phyloP scores from a whole-genome alignment of 495 filamentous ascomycete species.

The Penicillium argentinense region DNA sequence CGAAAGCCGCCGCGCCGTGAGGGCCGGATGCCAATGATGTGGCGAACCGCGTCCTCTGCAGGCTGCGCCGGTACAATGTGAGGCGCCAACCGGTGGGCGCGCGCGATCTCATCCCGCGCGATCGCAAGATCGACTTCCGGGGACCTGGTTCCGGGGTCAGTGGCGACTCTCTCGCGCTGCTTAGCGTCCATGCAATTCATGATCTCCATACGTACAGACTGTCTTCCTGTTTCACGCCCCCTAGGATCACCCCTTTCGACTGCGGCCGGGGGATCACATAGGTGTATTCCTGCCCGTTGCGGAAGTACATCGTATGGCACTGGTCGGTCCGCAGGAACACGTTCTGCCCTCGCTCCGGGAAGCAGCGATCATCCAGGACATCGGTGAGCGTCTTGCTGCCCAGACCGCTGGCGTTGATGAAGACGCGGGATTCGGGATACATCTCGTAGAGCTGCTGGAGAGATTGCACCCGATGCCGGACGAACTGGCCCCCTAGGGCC shows the following conservation, averaged over 20 bases:
- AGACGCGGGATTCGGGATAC: conserved; percentile 40
- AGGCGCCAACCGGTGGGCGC: conserved; percentile 41
- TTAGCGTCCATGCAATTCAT: background rate
- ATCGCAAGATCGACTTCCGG: conserved; percentile 40
- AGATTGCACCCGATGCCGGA: conserved; percentile 39
- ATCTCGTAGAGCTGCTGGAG: conserved; percentile 38
- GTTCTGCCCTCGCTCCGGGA: conserved; percentile 45
- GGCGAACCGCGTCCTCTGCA: conserved; percentile 26
- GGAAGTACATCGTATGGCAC: conserved; percentile 38
- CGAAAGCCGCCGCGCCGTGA: conserved; percentile 41
- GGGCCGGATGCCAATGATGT: conserved; percentile 45
- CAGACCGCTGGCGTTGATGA: conserved; percentile 46
- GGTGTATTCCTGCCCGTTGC: conserved; percentile 49
- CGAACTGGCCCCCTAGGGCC: conserved; percentile 36
- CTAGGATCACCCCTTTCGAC: conserved; percentile 44
- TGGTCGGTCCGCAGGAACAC: conserved; percentile 37
- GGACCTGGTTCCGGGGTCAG: conserved; percentile 20
- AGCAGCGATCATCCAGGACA: conserved; percentile 40
- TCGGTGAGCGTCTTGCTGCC: conserved; percentile 39
- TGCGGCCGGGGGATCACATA: conserved; percentile 50
- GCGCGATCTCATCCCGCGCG: conserved; percentile 41
- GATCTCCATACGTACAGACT: conserved; percentile 35
- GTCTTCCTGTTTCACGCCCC: conserved; percentile 46
- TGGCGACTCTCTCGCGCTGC: background rate
- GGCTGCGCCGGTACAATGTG: conserved; percentile 40